Conservation (phyloP, 495 filamentous ascomycete species). For the Lindgomyces ingoldianus region DNA sequence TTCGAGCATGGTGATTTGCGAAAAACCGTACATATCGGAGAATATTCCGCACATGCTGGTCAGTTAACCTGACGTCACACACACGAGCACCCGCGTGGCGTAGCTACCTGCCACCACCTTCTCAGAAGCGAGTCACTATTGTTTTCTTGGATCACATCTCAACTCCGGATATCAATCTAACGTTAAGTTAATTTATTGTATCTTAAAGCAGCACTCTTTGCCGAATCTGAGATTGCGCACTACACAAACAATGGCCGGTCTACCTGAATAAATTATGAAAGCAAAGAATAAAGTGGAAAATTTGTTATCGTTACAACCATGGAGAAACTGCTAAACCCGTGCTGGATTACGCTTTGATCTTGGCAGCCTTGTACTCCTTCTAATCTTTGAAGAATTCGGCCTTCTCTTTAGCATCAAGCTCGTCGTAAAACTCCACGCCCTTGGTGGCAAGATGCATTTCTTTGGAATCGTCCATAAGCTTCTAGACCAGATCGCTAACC, state of each 20-base stretch:
- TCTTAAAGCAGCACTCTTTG: constrained; percentile 6
- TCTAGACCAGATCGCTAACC: neutral
- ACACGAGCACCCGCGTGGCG: neutral
- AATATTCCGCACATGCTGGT: constrained; percentile 1
- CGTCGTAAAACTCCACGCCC: neutral
- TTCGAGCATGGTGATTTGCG: neutral
- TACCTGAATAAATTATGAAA: constrained; percentile 1
- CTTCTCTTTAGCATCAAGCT: constrained; percentile 6
- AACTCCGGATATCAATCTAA: neutral
- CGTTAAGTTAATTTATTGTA: neutral
- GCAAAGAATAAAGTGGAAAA: constrained; percentile 5
- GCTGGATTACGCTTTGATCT: constrained; percentile 1
- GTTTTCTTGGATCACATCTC: constrained; percentile 4
- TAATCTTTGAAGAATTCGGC: neutral
- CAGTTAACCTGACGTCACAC: neutral
- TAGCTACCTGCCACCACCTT: neutral
- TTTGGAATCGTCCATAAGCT: constrained; percentile 1
- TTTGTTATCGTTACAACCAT: constrained; percentile 1
- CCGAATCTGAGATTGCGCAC: neutral
- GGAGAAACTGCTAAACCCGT: constrained; percentile 3
- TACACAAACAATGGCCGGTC: constrained; percentile 1
- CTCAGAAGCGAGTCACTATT: constrained; percentile 1
- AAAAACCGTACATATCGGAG: neutral
- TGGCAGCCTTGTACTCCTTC: constrained; percentile 4
- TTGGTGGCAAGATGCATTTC: constrained; percentile 1